phyloP scores from a whole-genome alignment of 2,329 filamentous ascomycete genomes.

The Penicillium brevicompactum region DNA sequence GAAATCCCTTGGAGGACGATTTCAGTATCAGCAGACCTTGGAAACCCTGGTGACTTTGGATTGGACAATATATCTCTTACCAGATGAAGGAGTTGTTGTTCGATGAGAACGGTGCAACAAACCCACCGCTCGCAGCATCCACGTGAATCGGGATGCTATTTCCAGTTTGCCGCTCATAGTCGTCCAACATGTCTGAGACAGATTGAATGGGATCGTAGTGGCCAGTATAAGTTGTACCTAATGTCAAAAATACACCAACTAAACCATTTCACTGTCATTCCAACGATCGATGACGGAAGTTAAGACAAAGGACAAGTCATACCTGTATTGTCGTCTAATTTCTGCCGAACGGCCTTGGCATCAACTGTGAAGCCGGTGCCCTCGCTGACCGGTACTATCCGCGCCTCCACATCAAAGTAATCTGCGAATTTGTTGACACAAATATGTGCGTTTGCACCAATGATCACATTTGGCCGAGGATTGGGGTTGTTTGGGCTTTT shows the following conservation, averaged over 20 bases:
- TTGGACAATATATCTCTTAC: neutral
- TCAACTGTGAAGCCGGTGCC: neutral
- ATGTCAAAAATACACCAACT: conserved; percentile 73
- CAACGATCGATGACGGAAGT: neutral
- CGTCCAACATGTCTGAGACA: conserved; percentile 65
- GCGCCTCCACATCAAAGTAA: conserved; percentile 71
- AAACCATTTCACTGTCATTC: neutral
- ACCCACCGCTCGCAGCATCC: conserved; percentile 47
- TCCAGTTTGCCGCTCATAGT: conserved; percentile 23
- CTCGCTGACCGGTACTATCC: conserved; percentile 48
- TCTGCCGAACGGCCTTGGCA: conserved; percentile 39
- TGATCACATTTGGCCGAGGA: conserved; percentile 69
- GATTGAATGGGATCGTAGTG: conserved; percentile 73
- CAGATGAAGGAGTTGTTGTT: neutral
- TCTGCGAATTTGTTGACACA: conserved; percentile 72
- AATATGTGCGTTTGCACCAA: conserved; percentile 74
- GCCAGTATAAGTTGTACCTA: conserved; percentile 73
- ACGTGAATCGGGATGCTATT: conserved; percentile 57
- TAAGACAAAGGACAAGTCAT: neutral
- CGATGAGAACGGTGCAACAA: conserved; percentile 45
- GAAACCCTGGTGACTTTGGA: too few species aligned
- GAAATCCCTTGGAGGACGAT: conserved; percentile 34
- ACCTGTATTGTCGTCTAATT: conserved; percentile 69
- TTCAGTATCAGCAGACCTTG: conserved; percentile 7
- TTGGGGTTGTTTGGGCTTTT: conserved; percentile 63